phyloP scores from a whole-genome alignment of 176 grass and related monocot genomes.

The Carex kokanica region DNA sequence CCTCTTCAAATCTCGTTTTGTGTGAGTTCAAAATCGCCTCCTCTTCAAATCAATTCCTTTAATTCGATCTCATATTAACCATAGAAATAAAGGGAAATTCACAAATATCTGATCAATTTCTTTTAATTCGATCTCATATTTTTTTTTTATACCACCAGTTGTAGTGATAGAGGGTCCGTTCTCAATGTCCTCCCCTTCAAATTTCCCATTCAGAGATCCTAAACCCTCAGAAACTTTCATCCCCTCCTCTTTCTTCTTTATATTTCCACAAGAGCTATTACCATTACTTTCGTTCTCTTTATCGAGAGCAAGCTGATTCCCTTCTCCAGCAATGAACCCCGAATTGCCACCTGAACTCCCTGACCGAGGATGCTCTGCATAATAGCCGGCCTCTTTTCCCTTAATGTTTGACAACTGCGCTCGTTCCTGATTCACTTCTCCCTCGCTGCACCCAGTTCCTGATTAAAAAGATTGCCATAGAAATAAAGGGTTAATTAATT shows the following conservation, averaged over 20 bases:
- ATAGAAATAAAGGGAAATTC: too few relatives aligned
- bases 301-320: not conserved
- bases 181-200: slow-evolving; percentile 18
- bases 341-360: not conserved
- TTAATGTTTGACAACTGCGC: slow-evolving; percentile 10
- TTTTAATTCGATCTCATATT: slow-evolving; percentile 23
- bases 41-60: too few relatives aligned
- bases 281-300: not conserved
- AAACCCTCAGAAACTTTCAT: not conserved
- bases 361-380: not conserved
- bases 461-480: too few relatives aligned
- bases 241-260: not conserved
- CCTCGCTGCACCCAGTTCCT: not conserved
- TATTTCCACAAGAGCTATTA: not conserved
- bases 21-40: too few relatives aligned
- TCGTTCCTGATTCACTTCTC: slow-evolving; percentile 10
- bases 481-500: too few relatives aligned
- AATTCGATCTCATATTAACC: too few relatives aligned
- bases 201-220: not conserved
- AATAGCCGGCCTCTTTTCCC: not conserved
- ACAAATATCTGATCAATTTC: slow-evolving; percentile 19
- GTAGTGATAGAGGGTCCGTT: not conserved
- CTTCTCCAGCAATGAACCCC: not conserved
- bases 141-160: not conserved
- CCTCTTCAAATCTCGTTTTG: too few relatives aligned